Evolutionary conservation across 75 land plant genomes (phyloP), one percentile per base, ranked within the genome.

Genomic region (Pinus taeda): DNA sequence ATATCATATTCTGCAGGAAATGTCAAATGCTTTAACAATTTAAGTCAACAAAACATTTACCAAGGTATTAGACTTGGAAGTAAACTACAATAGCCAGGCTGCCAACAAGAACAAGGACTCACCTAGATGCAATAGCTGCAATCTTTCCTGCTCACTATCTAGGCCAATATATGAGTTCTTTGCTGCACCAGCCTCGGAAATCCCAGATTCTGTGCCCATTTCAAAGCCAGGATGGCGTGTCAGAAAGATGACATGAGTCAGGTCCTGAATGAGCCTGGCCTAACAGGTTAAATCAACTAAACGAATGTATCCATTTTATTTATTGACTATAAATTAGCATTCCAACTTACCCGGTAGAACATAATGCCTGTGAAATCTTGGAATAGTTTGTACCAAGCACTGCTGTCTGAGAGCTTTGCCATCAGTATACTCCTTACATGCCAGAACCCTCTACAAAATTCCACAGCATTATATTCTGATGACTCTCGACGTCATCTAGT

Each of bases 311-410:
- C 7, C 11, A 60, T 18, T 15, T 6, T 53, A 73, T 56, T 55
- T 55, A 55, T 57, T 24, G 20, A 56, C 56, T 73, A 57, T 22
- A 56, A 55, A 26, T 57, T 73, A 45, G 11, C 20, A 69, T 37
- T 39, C 72, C 72, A 69, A 18, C 58, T 6, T 73, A 73, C 74
- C 74, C 14, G 74, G 74, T 24, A 73, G 21, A 73, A 73, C 58
- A 57, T 73, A 73, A 73, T 73, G 74, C 22, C 18, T 73, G 74
- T 73, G 74, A 17, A 42, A 56, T 73, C 74, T 73, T 57, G 74
- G 74, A 11, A 73, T 42, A 7, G 58, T 73, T 29, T 57, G 74
- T 26, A 73, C 74, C 57, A 73, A 53, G 36, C 33, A 56, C 58
- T 73, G 74, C 74, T 73, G 59, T 24, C 74, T 24, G 36, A 73